Evolutionary conservation across 768 basidiomycete species (phyloP).

Genomic region (Tylopilus balloui): DNA sequence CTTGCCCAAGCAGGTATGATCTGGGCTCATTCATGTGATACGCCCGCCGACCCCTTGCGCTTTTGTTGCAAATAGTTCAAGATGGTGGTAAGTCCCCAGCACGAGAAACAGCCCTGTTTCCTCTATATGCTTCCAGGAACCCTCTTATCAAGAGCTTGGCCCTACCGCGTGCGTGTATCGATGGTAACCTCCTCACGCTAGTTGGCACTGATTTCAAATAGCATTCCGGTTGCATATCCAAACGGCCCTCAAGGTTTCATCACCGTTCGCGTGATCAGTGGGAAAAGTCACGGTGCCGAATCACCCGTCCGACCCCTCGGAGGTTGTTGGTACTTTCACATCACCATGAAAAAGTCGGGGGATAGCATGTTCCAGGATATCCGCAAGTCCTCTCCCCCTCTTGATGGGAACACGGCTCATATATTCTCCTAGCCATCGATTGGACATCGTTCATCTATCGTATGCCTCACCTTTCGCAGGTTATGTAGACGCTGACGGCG

Average conservation of each 20-base stretch:
- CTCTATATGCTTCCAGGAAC: constrained; percentile 42
- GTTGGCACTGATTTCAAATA: constrained; percentile 23
- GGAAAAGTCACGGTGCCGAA: constrained; percentile 78
- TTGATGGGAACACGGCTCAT: not conserved
- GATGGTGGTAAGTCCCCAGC: constrained; percentile 50
- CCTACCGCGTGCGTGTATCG: constrained; percentile 47
- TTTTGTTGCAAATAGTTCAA: constrained; percentile 52
- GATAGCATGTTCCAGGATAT: constrained; percentile 73
- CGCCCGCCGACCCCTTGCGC: constrained; percentile 17
- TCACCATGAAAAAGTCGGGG: constrained; percentile 58
- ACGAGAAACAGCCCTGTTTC: not conserved
- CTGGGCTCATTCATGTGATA: not conserved
- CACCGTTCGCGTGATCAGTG: constrained; percentile 82
- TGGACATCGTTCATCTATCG: constrained; percentile 92
- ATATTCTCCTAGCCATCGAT: constrained; percentile 48
- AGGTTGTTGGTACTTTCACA: constrained; percentile 91
- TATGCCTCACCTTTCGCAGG: constrained; percentile 33
- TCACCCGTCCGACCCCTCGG: constrained; percentile 89
- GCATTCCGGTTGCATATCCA: constrained; percentile 72
- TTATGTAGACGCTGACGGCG: not conserved
- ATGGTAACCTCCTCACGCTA: constrained; percentile 1
- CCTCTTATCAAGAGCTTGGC: constrained; percentile 78
- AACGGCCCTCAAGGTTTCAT: constrained; percentile 62
- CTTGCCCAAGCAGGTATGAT: constrained; percentile 59
- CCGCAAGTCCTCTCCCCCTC: constrained; percentile 44